A percentile compares a stretch with the other conserved stretches of the same genome.
These are phyloP conservation scores for Gardenia jasminoides DNA, from an alignment of 257 asterid genomes.

Conservation along the genomic window DNA sequence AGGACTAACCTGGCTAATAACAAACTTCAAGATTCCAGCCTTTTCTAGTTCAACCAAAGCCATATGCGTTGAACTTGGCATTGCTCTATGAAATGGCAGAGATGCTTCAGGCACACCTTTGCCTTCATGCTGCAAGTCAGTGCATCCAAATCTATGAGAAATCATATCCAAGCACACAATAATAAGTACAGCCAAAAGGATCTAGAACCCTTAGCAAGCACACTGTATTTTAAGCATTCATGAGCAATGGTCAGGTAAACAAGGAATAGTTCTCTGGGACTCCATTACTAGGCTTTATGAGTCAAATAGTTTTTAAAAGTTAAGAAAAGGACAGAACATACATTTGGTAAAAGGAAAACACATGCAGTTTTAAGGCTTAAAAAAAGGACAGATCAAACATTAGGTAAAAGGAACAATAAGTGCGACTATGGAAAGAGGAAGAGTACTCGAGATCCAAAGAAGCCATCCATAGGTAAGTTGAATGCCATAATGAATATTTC, in stretches of 20 bases:
- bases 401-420: not conserved
- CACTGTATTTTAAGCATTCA: not conserved
- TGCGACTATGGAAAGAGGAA: not conserved
- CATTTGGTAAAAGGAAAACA: too few relatives aligned
- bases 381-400: not conserved
- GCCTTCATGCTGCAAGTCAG: slow-evolving; percentile 72
- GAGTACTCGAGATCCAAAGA: not conserved
- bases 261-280: not conserved
- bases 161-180: not conserved
- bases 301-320: not conserved
- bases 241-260: not conserved
- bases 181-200: too few relatives aligned
- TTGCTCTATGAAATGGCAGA: slow-evolving; percentile 92
- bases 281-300: not conserved
- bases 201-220: not conserved
- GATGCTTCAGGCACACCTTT: slow-evolving; percentile 95
- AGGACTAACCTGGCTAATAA: slow-evolving; percentile 79
- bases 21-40: slow-evolving; percentile 80
- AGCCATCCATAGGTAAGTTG: too few relatives aligned
- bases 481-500: too few relatives aligned
- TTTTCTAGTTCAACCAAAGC: slow-evolving; percentile 88
- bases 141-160: slow-evolving; percentile 16
- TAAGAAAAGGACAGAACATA: too few relatives aligned
- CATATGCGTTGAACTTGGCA: slow-evolving; percentile 89
- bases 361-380: not conserved